Evolutionary conservation across 108 stramenopile genomes (phyloP), one percentile per base, ranked within the genome.

Genomic region (Nannochloropsis oceanica): DNA sequence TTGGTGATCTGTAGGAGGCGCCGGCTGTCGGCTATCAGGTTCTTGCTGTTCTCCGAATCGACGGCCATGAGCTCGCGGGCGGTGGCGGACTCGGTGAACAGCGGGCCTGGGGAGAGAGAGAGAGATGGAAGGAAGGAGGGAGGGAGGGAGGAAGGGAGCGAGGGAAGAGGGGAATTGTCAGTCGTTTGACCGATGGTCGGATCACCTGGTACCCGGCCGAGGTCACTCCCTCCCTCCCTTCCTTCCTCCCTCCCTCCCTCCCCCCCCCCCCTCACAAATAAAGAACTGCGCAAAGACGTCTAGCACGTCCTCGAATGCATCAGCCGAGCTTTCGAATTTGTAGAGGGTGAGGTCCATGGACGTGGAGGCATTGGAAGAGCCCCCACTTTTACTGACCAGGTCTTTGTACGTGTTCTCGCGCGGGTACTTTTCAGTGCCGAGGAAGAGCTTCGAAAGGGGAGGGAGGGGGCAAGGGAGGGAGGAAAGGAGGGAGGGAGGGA

Each of bases 201-300:
- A 34, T 34, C 34, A 34, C 34, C 34, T 34, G 34, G 34, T 34
- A 34, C 34, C 34, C 34, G 5, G 34, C 34, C 34, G 2, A 1
- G 1, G 34, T 34, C 34, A 34, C 34, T 34, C 34, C 5, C 5
- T 34, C 5, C 34, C 34, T 5, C 5, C 34, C 34, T 34, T 5
- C 34, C 5, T 34, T 34, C 34, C 34, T 5, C 5, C 34, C 34
- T 34, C 34, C 34, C 5, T 34, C 34, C 34, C 34, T 3, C 34
- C 34, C 34, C 5, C 34, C 5, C 34, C 5, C 34, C 34, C 1
- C 34, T 34, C 34, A 34, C 34, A 34, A 14, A 93, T 92, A 80
- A 99, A 99, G 89, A 98, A 98, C 82, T 95, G 94, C 13, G 94
- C 89, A 86, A 98, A 97, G 85, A 95, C 93, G 82, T 98, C 97